Evolutionary conservation across 495 filamentous ascomycete genomes (phyloP).

Genomic region (Venustampulla echinocandica): DNA sequence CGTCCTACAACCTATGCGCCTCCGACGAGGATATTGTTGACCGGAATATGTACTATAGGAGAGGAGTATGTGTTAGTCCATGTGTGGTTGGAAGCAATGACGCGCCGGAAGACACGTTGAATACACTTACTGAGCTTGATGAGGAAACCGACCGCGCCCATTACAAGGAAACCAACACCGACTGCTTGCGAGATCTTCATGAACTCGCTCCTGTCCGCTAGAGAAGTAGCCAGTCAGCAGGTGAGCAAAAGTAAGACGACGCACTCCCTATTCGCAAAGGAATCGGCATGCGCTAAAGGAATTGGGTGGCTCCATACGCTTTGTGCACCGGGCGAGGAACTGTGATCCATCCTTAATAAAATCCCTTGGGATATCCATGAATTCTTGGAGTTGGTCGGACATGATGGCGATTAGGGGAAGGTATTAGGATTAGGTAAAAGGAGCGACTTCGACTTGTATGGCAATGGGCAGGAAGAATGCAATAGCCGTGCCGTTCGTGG

Average conservation of each 20-base stretch:
- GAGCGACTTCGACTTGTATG: too few relatives aligned
- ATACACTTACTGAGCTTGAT: slow-evolving; percentile 76
- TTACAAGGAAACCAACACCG: slow-evolving; percentile 81
- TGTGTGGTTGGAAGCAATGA: neutral
- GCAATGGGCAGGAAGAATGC: too few relatives aligned
- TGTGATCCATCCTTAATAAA: slow-evolving; percentile 74
- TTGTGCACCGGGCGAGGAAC: slow-evolving; percentile 78
- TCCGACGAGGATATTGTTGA: slow-evolving; percentile 76
- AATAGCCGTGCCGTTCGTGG: too few relatives aligned
- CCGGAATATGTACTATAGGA: slow-evolving; percentile 64
- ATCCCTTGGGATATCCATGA: slow-evolving; percentile 73
- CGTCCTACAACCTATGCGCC: slow-evolving; percentile 38
- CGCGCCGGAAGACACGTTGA: slow-evolving; percentile 7
- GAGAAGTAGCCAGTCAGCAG: slow-evolving; percentile 5
- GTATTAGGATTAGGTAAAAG: neutral
- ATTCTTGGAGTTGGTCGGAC: slow-evolving; percentile 71
- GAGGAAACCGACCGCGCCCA: slow-evolving; percentile 72
- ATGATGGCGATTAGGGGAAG: slow-evolving; percentile 31
- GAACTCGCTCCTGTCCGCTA: slow-evolving; percentile 79
- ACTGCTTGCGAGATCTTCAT: slow-evolving; percentile 94
- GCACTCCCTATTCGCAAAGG: neutral
- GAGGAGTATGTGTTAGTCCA: too few relatives aligned
- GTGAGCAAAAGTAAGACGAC: neutral
- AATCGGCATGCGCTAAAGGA: neutral
- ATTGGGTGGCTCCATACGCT: slow-evolving; percentile 48